These are phyloP conservation scores for Physcomitrellopsis africana DNA, from an alignment of 225 moss, liverwort and hornwort species.

Conservation along the genomic window DNA sequence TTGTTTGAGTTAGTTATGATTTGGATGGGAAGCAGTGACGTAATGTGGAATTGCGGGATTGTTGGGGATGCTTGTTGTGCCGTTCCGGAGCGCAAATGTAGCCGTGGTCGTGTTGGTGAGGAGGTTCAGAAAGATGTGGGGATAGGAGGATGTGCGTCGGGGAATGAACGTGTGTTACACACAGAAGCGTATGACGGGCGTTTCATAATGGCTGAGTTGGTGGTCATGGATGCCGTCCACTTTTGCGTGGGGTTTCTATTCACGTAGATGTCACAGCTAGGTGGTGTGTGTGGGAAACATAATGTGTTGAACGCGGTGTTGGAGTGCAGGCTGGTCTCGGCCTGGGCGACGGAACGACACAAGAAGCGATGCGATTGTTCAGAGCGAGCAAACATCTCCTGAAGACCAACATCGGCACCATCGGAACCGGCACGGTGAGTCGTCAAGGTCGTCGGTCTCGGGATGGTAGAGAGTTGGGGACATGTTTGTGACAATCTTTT, in stretches of 20 bases:
- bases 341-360: constrained; percentile 72
- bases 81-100: not conserved
- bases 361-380: constrained; percentile 70
- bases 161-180: constrained; percentile 1
- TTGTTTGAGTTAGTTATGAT: not conserved
- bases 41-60: constrained; percentile 1
- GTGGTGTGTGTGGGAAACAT: not conserved
- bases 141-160: not conserved
- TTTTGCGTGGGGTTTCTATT: not conserved
- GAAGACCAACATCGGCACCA: constrained; percentile 58
- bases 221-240: constrained; percentile 8
- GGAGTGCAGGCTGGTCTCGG: constrained; percentile 67
- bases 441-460: constrained; percentile 16
- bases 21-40: constrained; percentile 12
- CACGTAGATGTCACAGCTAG: constrained; percentile 1
- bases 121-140: not conserved
- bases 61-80: not conserved
- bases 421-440: constrained; percentile 81
- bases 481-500: constrained; percentile 15
- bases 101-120: constrained; percentile 1
- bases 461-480: not conserved
- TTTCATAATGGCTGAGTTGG: constrained; percentile 15
- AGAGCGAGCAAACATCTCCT: constrained; percentile 68
- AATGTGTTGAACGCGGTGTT: not conserved
- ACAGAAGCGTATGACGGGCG: not conserved